Evolutionary conservation across 1,284 basidiomycete species (phyloP).

Genomic region (Boletus coffeatus): DNA sequence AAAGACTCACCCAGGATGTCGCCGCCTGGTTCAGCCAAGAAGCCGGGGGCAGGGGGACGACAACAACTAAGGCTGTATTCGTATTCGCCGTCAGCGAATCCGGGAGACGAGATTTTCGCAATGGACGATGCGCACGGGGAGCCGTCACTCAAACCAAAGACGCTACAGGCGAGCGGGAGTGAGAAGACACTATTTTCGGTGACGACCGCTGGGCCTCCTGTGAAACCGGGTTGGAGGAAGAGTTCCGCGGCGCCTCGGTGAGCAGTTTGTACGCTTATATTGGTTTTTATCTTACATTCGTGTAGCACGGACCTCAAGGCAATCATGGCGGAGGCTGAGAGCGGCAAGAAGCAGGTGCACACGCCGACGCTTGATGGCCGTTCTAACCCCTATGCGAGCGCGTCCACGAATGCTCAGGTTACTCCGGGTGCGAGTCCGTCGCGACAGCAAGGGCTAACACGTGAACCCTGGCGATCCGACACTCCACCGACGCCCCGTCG

Average conservation of each 20-base stretch:
- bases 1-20: conserved; percentile 19
- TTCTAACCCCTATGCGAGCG: neutral
- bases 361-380: neutral
- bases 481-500: conserved; percentile 4
- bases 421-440: neutral
- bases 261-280: conserved; percentile 18
- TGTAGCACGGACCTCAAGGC: conserved; percentile 74
- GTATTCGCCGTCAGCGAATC: conserved; percentile 13
- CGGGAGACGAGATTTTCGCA: conserved; percentile 48
- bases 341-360: conserved; percentile 18
- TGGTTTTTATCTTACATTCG: neutral
- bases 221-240: conserved; percentile 38
- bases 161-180: neutral
- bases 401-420: neutral
- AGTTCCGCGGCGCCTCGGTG: conserved; percentile 36
- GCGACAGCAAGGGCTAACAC: neutral
- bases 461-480: conserved; percentile 5
- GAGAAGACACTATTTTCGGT: conserved; percentile 2
- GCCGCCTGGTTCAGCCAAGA: conserved; percentile 30
- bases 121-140: conserved; percentile 24
- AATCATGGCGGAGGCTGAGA: conserved; percentile 79
- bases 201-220: neutral
- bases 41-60: conserved; percentile 11
- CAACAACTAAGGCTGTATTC: conserved; percentile 5
- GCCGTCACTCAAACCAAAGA: neutral